Evolutionary conservation across 176 grass and related monocot genomes (phyloP).

Genomic region (Oryza brachyantha): DNA sequence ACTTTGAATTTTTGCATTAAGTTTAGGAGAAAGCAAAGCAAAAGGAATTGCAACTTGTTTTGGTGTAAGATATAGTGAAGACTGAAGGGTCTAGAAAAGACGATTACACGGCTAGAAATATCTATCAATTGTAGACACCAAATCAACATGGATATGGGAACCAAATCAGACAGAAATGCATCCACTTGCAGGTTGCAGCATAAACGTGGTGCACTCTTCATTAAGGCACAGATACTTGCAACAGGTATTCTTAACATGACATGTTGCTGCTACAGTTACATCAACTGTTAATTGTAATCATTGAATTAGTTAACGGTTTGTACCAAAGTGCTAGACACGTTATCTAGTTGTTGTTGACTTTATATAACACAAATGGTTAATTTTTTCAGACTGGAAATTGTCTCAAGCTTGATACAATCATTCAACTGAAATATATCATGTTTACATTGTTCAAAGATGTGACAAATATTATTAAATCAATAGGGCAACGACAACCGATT

Average conservation of each 20-base stretch:
- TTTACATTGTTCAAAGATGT: constrained; percentile 9
- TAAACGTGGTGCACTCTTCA: constrained; percentile 23
- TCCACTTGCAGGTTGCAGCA: constrained; percentile 32
- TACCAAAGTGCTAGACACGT: no score
- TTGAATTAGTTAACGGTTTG: no score
- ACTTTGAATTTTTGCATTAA: not conserved
- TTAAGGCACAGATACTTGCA: constrained; percentile 14
- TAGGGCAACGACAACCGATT: not conserved
- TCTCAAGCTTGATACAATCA: constrained; percentile 12
- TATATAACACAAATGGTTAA: not conserved
- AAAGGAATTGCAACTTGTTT: constrained; percentile 30
- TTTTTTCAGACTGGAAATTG: not conserved
- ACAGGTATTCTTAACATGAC: not conserved
- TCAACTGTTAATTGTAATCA: not conserved
- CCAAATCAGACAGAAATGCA: constrained; percentile 45
- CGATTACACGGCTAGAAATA: constrained; percentile 23
- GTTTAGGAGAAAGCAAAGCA: not conserved
- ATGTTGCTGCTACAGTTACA: not conserved
- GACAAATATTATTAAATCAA: not conserved
- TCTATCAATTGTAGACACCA: constrained; percentile 12
- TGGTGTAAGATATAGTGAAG: not conserved
- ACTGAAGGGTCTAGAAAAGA: not conserved
- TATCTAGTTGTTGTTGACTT: not conserved
- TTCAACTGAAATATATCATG: not conserved
- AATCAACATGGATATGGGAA: constrained; percentile 44